Base-by-base conservation (phyloP, 768 basidiomycete species). In the Mycena vulgaris region DNA sequence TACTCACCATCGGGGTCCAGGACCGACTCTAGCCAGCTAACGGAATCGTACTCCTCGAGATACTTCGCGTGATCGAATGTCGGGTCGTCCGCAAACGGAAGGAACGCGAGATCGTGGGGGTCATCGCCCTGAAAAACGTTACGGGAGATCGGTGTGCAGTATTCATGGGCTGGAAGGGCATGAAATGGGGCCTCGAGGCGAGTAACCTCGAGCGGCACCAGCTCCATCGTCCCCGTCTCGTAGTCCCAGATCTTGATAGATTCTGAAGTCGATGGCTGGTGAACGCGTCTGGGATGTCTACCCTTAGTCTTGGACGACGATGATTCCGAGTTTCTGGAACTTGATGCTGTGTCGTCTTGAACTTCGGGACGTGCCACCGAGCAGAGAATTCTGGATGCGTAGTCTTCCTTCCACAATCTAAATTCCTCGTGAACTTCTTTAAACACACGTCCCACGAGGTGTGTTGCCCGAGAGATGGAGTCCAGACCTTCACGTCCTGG, bases 1-100 rank as follows among this genome's bases (percentile, higher is more conserved):
- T 19, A 69, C 69, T 63, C 82, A 85, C 85, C 73, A 53, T 85
- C 84, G 0, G 84, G 80, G 67, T 84, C 82, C 9, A 73, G 56
- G 1, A 66, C 45, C 2, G 60, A 30, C 17, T 52, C 69, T 14
- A 31, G 19, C 92, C 93, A 93, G 0, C 84, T 84, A 59, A 89
- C 81, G 2, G 76, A 75, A 11, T 74, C 76, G 76, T 91, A 87
- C 6, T 86, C 81, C 17, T 74, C 60, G 3, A 79, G 73, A 70
- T 92, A 87, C 19, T 58, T 73, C 3, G 51, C 33, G 37, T 77
- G 79, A 57, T 88, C 72, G 70, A 93, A 94, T 0, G 53, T 73
- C 3, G 85, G 83, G 49, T 93, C 92, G 73, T 93, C 91, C 0
- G 87, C 83, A 60, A 88, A 88, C 2, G 92, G 91, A 8, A 92